Percentiles rank a stretch among this genome's conserved stretches.
These are phyloP conservation scores for Alternaria sp. DNA, from an alignment of 2,329 filamentous ascomycete species.

Conservation along the genomic window DNA sequence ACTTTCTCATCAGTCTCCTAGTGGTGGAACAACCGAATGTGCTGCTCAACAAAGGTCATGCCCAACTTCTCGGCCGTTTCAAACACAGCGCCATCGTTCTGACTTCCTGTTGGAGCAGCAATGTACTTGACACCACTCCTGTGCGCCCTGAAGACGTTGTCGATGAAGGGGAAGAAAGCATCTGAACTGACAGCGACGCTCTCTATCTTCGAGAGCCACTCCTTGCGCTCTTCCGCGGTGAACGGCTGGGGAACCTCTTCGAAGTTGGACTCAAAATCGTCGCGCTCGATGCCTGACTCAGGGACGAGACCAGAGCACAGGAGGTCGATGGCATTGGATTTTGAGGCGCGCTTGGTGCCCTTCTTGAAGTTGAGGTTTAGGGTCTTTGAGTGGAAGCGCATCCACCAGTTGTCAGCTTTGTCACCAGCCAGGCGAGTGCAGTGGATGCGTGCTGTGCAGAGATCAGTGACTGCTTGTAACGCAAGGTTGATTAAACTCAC, in stretches of 20 bases:
- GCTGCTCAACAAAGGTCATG: slow-evolving; percentile 96
- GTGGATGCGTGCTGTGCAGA: slow-evolving; percentile 76
- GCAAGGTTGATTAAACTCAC: slow-evolving; percentile 31
- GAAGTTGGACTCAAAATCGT: slow-evolving; percentile 87
- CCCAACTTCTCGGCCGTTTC: slow-evolving; percentile 90
- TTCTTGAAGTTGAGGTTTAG: slow-evolving; percentile 95
- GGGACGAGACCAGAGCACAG: slow-evolving; percentile 91
- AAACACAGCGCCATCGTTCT: slow-evolving; percentile 83
- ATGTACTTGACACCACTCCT: slow-evolving; percentile 95
- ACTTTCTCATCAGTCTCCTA: slow-evolving; percentile 55
- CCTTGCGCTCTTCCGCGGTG: slow-evolving; percentile 80
- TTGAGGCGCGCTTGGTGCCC: slow-evolving; percentile 94
- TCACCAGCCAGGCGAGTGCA: slow-evolving; percentile 97
- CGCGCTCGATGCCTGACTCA: slow-evolving; percentile 80
- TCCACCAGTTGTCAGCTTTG: slow-evolving; percentile 99
- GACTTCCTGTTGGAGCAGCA: slow-evolving; percentile 88
- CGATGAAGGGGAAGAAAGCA: slow-evolving; percentile 98
- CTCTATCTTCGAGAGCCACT: slow-evolving; percentile 83
- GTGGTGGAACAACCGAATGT: slow-evolving; percentile 92
- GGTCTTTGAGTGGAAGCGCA: slow-evolving; percentile 93
- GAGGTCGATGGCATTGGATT: slow-evolving; percentile 97
- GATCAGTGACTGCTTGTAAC: slow-evolving; percentile 10
- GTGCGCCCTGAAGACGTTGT: slow-evolving; percentile 93
- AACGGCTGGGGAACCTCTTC: slow-evolving; percentile 87
- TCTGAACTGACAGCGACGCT: slow-evolving; percentile 90